Conservation (phyloP, 306 rosid species). For the Purshia tridentata region DNA sequence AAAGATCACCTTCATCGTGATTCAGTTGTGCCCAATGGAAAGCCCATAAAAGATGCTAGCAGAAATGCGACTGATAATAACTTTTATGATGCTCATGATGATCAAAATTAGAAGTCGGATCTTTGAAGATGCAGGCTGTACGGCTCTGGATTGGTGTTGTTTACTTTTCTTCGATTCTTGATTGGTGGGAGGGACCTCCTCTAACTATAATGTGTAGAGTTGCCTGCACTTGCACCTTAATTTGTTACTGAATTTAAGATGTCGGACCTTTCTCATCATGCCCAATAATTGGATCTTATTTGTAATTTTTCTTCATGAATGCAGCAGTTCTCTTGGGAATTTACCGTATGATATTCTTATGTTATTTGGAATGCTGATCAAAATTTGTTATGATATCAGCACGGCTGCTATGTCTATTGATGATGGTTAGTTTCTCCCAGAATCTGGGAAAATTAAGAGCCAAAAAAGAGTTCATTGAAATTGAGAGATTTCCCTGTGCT, state of each 20-base stretch:
- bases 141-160: background rate
- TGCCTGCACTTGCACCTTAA: background rate
- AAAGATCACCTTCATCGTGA: constrained; percentile 27
- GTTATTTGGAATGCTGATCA: too few relatives aligned
- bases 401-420: too few relatives aligned
- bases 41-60: constrained; percentile 19
- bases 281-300: too few relatives aligned
- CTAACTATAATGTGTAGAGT: too few relatives aligned
- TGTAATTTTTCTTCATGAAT: too few relatives aligned
- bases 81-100: constrained; percentile 17
- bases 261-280: background rate
- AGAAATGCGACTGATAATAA: constrained; percentile 22
- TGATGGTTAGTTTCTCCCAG: too few relatives aligned
- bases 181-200: background rate
- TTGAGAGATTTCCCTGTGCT: too few relatives aligned
- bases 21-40: constrained; percentile 26
- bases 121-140: background rate
- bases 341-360: too few relatives aligned
- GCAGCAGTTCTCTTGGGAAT: too few relatives aligned
- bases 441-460: too few relatives aligned
- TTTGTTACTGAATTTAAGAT: background rate
- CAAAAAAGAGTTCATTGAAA: too few relatives aligned
- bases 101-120: background rate
- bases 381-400: too few relatives aligned
- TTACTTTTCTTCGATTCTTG: background rate